These are phyloP conservation scores for Fusarium sp. DNA, from an alignment of 2,329 filamentous ascomycete species.

Conservation along the genomic window DNA sequence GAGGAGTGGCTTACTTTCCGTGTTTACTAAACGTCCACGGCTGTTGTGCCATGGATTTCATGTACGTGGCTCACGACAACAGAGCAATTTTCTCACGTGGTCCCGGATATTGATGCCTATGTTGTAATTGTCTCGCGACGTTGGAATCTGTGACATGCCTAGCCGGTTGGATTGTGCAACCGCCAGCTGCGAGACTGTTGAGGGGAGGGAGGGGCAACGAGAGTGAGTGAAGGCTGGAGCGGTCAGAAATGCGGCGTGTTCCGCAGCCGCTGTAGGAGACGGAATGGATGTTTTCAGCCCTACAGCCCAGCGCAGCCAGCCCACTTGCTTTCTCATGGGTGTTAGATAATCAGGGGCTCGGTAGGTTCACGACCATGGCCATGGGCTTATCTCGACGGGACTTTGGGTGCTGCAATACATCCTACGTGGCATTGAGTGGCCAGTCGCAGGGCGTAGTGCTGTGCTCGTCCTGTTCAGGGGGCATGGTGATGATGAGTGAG, in stretches of 20 bases:
- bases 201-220: slow-evolving; percentile 31
- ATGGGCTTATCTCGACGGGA: slow-evolving; percentile 3
- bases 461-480: slow-evolving; percentile 24
- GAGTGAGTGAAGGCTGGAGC: slow-evolving; percentile 9
- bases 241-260: slow-evolving; percentile 32
- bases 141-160: slow-evolving; percentile 17
- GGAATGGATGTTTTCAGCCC: slow-evolving; percentile 37
- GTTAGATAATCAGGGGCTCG: slow-evolving; percentile 13
- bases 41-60: slow-evolving; percentile 39
- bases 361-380: not conserved
- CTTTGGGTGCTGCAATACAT: not conserved
- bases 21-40: slow-evolving; percentile 46
- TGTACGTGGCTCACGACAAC: slow-evolving; percentile 42
- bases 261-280: slow-evolving; percentile 22
- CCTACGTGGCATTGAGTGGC: slow-evolving; percentile 13
- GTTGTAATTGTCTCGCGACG: not conserved
- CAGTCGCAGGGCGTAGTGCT: slow-evolving; percentile 4
- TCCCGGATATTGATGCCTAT: slow-evolving; percentile 14
- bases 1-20: slow-evolving; percentile 45
- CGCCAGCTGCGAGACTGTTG: slow-evolving; percentile 11
- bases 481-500: slow-evolving; percentile 6
- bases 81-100: slow-evolving; percentile 43
- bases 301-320: slow-evolving; percentile 33
- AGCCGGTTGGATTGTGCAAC: slow-evolving; percentile 6
- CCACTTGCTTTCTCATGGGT: not conserved